phyloP scores from a whole-genome alignment of 2,329 filamentous ascomycete species.

The Aspergillus fumigatiaffinis region DNA sequence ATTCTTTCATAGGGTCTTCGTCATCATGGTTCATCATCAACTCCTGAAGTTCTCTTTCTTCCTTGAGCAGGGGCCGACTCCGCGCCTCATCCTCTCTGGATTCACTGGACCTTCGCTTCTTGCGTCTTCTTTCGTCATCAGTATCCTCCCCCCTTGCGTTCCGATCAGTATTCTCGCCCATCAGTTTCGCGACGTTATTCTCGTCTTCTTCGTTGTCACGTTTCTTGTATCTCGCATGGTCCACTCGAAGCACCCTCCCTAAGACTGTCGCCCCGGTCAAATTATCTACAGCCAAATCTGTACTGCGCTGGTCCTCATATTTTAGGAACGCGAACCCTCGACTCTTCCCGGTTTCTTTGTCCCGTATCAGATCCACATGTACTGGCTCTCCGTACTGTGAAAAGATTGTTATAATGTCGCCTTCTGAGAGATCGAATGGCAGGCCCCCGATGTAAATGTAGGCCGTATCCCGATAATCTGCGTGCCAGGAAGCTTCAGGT shows the following conservation, averaged over 20 bases:
- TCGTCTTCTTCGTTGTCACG: conserved; percentile 64
- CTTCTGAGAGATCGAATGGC: conserved; percentile 88
- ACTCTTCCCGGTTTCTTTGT: conserved; percentile 94
- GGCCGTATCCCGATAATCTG: conserved; percentile 95
- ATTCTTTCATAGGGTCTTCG: conserved; percentile 96
- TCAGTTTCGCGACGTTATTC: conserved; percentile 46
- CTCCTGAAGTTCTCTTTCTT: conserved; percentile 74
- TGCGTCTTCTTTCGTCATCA: conserved; percentile 35
- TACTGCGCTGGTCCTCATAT: conserved; percentile 96
- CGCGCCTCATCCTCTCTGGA: conserved; percentile 44
- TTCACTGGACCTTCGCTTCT: conserved; percentile 35
- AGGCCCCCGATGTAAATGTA: conserved; percentile 95
- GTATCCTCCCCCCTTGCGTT: conserved; percentile 31
- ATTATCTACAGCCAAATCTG: conserved; percentile 94
- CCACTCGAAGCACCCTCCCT: conserved; percentile 77
- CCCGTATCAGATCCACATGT: conserved; percentile 84
- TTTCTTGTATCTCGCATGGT: conserved; percentile 88
- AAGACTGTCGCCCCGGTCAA: conserved; percentile 79
- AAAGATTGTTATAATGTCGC: conserved; percentile 93
- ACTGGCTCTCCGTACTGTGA: conserved; percentile 95
- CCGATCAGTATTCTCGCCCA: conserved; percentile 43
- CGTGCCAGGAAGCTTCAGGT: conserved; percentile 89
- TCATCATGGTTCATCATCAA: conserved; percentile 81
- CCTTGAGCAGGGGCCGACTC: conserved; percentile 64
- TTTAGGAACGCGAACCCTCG: conserved; percentile 95